Evolutionary conservation across 192 early-diverging fungal species (phyloP).

Genomic region (Coemansia sp.): DNA sequence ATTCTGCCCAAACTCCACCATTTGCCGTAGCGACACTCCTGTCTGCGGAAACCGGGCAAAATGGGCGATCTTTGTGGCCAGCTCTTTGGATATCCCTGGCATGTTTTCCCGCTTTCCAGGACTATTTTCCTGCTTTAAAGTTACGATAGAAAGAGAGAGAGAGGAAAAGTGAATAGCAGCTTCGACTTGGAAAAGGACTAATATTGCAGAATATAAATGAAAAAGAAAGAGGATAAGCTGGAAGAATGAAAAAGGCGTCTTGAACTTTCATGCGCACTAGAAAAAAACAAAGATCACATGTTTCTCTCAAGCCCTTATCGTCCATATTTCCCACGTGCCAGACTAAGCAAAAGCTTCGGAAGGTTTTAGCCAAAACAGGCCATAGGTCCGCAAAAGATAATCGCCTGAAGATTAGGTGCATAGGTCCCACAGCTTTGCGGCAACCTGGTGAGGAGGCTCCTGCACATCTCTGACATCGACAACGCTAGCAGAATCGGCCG

Average conservation of each 20-base stretch:
- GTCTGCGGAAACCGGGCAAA: slow-evolving; percentile 88
- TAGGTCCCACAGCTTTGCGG: slow-evolving; percentile 45
- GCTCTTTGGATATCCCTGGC: slow-evolving; percentile 54
- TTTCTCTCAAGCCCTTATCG: slow-evolving; percentile 2
- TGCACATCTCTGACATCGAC: slow-evolving; percentile 9
- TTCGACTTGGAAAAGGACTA: slow-evolving; percentile 2
- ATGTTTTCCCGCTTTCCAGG: slow-evolving; percentile 6
- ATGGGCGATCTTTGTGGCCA: slow-evolving; percentile 70
- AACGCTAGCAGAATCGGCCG: slow-evolving; percentile 15
- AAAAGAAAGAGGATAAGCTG: slow-evolving; percentile 1
- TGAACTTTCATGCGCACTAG: slow-evolving; percentile 2
- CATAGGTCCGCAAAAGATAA: neutral
- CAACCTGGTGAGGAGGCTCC: slow-evolving; percentile 29
- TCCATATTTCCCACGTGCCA: no score
- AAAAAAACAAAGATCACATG: slow-evolving; percentile 1
- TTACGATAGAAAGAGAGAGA: neutral
- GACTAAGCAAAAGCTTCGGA: neutral
- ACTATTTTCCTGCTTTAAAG: neutral
- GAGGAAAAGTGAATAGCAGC: neutral
- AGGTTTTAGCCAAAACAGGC: slow-evolving; percentile 2
- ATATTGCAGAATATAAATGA: neutral
- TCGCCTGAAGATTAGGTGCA: slow-evolving; percentile 19
- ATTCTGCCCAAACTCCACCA: slow-evolving; percentile 93
- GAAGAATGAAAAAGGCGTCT: neutral
- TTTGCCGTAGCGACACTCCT: slow-evolving; percentile 87